A percentile compares a stretch with the other conserved stretches of the same genome.
phyloP scores from a whole-genome alignment of 495 filamentous ascomycete genomes.

The Annulohypoxylon nitens region DNA sequence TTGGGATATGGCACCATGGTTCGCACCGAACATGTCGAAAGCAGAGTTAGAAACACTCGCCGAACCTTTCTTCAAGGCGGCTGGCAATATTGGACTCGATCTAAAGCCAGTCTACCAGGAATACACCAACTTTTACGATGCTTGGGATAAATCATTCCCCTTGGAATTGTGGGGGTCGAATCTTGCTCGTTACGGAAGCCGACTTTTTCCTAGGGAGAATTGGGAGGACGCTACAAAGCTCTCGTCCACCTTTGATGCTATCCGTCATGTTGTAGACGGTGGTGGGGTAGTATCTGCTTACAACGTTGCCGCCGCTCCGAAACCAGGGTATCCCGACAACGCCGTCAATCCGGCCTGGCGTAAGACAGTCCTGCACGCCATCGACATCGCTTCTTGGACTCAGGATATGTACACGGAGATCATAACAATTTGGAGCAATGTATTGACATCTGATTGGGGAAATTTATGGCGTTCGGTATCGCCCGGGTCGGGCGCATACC shows the following conservation, averaged over 20 bases:
- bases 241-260: slow-evolving; percentile 60
- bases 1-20: slow-evolving; percentile 64
- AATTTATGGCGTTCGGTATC: slow-evolving; percentile 55
- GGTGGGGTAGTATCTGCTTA: slow-evolving; percentile 63
- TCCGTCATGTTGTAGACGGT: slow-evolving; percentile 58
- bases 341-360: slow-evolving; percentile 66
- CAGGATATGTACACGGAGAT: slow-evolving; percentile 54
- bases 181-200: slow-evolving; percentile 57
- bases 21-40: slow-evolving; percentile 64
- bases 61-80: slow-evolving; percentile 61
- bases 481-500: slow-evolving; percentile 56
- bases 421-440: slow-evolving; percentile 57
- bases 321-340: slow-evolving; percentile 55
- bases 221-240: slow-evolving; percentile 55
- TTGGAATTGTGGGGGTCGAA: slow-evolving; percentile 60
- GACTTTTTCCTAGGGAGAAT: slow-evolving; percentile 66
- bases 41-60: slow-evolving; percentile 60
- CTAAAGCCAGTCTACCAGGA: slow-evolving; percentile 63
- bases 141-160: slow-evolving; percentile 61
- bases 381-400: slow-evolving; percentile 59
- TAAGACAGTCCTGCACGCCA: slow-evolving; percentile 59
- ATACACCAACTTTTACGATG: slow-evolving; percentile 63
- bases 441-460: slow-evolving; percentile 66
- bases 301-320: slow-evolving; percentile 61
- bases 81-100: slow-evolving; percentile 50